Conservation (phyloP, 108 stramenopile species). For the Nitzschia putrida region DNA sequence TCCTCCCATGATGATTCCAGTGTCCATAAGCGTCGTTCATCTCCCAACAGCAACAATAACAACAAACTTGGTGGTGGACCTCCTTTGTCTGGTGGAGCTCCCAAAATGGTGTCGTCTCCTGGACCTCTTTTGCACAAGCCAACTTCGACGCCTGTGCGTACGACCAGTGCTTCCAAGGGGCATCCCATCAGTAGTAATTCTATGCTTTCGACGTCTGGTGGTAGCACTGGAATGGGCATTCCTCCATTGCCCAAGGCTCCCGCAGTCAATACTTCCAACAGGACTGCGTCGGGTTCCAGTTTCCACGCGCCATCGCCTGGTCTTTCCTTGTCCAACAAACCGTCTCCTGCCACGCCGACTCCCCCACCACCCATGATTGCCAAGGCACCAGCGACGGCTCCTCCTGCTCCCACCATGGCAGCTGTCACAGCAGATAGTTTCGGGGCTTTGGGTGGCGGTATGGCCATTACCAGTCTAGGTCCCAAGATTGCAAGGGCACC, state of each 20-base stretch:
- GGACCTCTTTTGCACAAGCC: not conserved
- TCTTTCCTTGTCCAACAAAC: not conserved
- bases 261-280: not conserved
- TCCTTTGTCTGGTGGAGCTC: not conserved
- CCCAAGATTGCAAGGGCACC: constrained; percentile 1
- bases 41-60: not conserved
- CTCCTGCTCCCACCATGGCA: not conserved
- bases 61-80: not conserved
- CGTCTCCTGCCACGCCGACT: not conserved
- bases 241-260: not conserved
- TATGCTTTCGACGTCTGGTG: not conserved
- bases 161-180: not conserved
- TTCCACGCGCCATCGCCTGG: not conserved
- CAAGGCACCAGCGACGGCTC: constrained; percentile 7
- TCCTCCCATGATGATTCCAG: constrained; percentile 4
- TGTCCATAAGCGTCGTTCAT: constrained; percentile 12
- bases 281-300: not conserved
- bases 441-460: not conserved
- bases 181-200: not conserved
- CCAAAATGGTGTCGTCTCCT: not conserved
- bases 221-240: not conserved
- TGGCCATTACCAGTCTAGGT: constrained; percentile 25
- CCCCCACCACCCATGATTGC: not conserved
- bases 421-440: not conserved
- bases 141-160: not conserved